Percentiles rank a stretch among this genome's conserved stretches.
phyloP scores from a whole-genome alignment of 176 grass and related monocot genomes.

The Cenchrus fungigraminus region DNA sequence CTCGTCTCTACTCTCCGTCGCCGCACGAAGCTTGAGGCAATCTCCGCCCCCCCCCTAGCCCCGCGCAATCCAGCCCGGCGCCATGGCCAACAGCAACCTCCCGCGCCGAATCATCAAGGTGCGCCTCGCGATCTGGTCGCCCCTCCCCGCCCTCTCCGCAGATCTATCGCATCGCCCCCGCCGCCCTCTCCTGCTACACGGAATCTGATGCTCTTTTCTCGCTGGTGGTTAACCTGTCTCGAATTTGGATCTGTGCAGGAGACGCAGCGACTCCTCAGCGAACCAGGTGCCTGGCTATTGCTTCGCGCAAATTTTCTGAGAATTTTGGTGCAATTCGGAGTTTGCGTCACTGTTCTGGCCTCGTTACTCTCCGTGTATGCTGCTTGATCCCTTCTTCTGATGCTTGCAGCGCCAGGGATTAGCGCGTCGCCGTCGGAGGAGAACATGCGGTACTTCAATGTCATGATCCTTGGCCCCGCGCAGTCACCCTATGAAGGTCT shows the following conservation, averaged over 20 bases:
- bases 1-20: conserved; percentile 14
- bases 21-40: conserved; percentile 40
- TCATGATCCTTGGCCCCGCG: conserved; percentile 88
- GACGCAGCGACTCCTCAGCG: conserved; percentile 91
- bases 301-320: background rate
- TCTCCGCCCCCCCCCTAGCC: background rate
- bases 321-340: conserved; percentile 33
- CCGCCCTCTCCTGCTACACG: background rate
- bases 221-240: conserved; percentile 14
- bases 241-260: conserved; percentile 71
- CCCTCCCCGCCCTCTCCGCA: background rate
- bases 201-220: background rate
- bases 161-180: conserved; percentile 6
- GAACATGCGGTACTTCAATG: conserved; percentile 98
- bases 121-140: conserved; percentile 37
- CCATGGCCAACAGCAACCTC: conserved; percentile 95
- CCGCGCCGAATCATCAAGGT: conserved; percentile 98
- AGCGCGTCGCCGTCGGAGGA: conserved; percentile 93
- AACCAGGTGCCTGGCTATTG: conserved; percentile 57
- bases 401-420: conserved; percentile 77
- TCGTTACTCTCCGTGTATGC: background rate
- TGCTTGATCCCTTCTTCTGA: conserved; percentile 10
- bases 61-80: conserved; percentile 29
- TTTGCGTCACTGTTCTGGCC: background rate
- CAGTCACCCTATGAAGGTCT: conserved; percentile 81